These are phyloP conservation scores for Chiua virens DNA, from an alignment of 768 basidiomycete genomes.

Conservation along the genomic window DNA sequence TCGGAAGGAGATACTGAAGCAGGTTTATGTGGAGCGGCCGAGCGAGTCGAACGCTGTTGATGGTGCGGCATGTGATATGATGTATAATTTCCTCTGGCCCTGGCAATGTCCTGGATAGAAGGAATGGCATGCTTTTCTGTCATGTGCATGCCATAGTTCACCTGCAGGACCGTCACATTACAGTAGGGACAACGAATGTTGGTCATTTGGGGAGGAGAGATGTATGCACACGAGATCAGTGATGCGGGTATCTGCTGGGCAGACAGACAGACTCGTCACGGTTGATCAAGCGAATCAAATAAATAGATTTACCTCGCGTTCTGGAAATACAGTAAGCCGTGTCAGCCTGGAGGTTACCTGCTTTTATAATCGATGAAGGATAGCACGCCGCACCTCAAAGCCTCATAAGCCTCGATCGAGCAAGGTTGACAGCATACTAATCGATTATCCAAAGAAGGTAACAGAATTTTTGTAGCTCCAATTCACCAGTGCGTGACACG, in stretches of 20 bases:
- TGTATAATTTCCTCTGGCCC: conserved; percentile 1
- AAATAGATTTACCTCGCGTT: neutral
- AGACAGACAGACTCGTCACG: neutral
- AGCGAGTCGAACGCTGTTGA: neutral
- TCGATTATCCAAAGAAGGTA: conserved; percentile 6
- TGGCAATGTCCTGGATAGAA: conserved; percentile 7
- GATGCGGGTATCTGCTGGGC: neutral
- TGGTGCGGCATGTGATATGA: neutral
- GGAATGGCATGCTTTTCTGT: conserved; percentile 10
- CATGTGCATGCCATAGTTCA: conserved; percentile 9
- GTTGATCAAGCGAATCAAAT: neutral
- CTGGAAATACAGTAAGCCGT: neutral
- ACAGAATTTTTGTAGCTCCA: neutral
- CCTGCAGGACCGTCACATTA: conserved; percentile 1
- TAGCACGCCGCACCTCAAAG: too few relatives aligned
- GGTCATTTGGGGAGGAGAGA: neutral
- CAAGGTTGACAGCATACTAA: neutral
- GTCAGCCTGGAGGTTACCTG: too few relatives aligned
- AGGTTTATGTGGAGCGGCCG: neutral
- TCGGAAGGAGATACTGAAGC: neutral
- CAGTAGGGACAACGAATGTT: conserved; percentile 16
- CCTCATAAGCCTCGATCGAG: too few relatives aligned
- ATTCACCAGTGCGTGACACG: too few relatives aligned
- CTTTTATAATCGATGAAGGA: too few relatives aligned
- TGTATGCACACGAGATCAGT: neutral